These are phyloP conservation scores for Paspalum notatum DNA, from an alignment of 176 grass and related monocot species.

Conservation along the genomic window DNA sequence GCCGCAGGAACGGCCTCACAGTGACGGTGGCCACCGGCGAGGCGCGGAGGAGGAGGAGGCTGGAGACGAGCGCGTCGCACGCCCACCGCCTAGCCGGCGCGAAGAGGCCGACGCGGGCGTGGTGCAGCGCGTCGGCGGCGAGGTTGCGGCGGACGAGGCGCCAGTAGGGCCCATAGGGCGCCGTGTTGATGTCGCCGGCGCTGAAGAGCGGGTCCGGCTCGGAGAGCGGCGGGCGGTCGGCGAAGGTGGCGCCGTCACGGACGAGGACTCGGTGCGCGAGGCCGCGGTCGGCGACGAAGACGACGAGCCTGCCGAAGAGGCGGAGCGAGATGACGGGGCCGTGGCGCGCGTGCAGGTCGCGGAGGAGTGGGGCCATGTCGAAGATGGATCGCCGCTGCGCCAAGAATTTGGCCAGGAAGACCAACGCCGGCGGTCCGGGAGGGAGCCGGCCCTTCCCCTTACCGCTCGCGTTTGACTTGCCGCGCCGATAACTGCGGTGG, in stretches of 20 bases:
- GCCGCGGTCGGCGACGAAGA: constrained; percentile 2
- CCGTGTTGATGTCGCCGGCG: constrained; percentile 47
- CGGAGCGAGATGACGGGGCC: not conserved
- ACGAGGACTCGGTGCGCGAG: constrained; percentile 5
- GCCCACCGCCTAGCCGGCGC: not conserved
- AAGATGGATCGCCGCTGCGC: constrained; percentile 44
- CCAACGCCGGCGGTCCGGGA: constrained; percentile 47
- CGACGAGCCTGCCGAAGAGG: not conserved
- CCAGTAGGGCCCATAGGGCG: constrained; percentile 52
- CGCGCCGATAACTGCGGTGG: not conserved
- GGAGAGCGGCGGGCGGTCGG: not conserved
- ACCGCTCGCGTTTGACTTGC: not conserved
- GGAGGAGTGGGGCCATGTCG: constrained; percentile 42
- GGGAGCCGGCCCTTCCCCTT: constrained; percentile 21
- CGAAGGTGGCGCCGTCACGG: constrained; percentile 8
- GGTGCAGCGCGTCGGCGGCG: constrained; percentile 36
- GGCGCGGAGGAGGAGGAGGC: constrained; percentile 26
- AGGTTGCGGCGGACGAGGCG: constrained; percentile 47
- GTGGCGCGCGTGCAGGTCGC: constrained; percentile 37
- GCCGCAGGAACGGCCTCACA: constrained; percentile 41
- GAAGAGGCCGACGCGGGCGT: constrained; percentile 35
- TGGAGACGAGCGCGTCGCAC: constrained; percentile 39
- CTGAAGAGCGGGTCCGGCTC: constrained; percentile 30
- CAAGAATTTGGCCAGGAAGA: constrained; percentile 42
- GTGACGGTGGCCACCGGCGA: not conserved